Evolutionary conservation across 495 filamentous ascomycete species (phyloP), one percentile per base, ranked within the genome.

Genomic region (Cryomyces minteri): DNA sequence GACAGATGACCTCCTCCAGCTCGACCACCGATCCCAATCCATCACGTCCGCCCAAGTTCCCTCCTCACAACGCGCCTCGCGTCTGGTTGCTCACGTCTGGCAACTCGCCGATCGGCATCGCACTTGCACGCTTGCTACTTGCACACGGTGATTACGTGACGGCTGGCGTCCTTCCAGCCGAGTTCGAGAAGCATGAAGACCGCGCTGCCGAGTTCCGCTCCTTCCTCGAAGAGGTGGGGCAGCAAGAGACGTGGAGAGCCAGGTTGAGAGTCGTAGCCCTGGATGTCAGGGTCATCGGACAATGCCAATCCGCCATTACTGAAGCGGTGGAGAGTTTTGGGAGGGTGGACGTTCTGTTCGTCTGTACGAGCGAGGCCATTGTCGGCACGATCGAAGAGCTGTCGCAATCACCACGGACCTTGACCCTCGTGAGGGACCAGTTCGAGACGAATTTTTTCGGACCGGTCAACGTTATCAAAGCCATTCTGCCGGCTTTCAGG

Each of bases 401-500:
- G 28, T 75, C 76, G 5, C 77, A 80, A 31, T 74, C 72, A n/a
- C 66, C 72, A 5, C 71, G 79, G 12, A 86, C 83, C 10, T 65
- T 77, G 54, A 83, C 81, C 41, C 68, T 94, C 4, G 81, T 92
- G 10, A 77, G 80, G 44, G 80, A 88, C 54, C 88, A 94, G 59
- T 95, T 95, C 62, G 88, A 95, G 59, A 79, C 77, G 37, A 84
- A 90, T 45, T 94, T 88, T 68, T 95, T 94, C 61, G 84, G 85
- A 0, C 85, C 88, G 32, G 76, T 95, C 51, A 96, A 95, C 60
- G 82, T 93, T 58, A 93, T 98, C 67, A 94, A 90, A 60, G 80
- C 87, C 25, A 73, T 77, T 8, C 67, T 98, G 31, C 86, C 88
- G 25, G 73, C 74, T 47, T 79, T 98, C 64, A 67, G 90, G 43